Base-by-base conservation (phyloP, 768 basidiomycete species). In the Pulveroboletus frians region DNA sequence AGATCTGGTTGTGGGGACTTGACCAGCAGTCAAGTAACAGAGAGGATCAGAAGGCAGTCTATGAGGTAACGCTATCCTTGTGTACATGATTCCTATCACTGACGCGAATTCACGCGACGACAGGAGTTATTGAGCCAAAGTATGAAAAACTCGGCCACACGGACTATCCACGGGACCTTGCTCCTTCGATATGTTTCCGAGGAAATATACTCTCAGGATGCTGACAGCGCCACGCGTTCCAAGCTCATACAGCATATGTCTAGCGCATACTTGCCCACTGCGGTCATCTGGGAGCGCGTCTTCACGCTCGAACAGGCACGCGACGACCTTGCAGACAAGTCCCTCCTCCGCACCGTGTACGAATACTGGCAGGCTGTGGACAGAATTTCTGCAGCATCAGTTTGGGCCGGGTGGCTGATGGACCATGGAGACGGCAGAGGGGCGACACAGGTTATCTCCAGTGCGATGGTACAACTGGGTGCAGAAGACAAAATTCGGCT, bases 1-100 rank as follows among this genome's bases (percentile, higher is more conserved):
- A 67, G 39, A 65, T 83, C 34, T 83, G 83, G 82, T 58, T 72
- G 39, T 82, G 80, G 81, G 79, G 80, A 41, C 52, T 80, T 17
- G 66, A 64, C 35, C 53, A 57, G 39, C 58, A 29, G 40, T 34
- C 52, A 41, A 55, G 56, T 31, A 47, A 36, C 27, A 15, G 29
- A 34, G 60, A 42, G 39, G 60, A 57, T 40, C 59, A 55, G 46
- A 49, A 51, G 43, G 51, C 47, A 15, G 39, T 65, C 21, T 68
- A 70, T 59, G 61, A 73, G 74, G 74, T 73, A 56, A 23, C 52
- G 47, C 13, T 1, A 5, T 20, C 27, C 1, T 29, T n/a, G 27
- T 18, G 17, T 18, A 9, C 9, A 17, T 13, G 31, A 20, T 35
- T 20, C 39, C 2, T 9, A 17, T 35, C 41, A 14, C 47, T 56